phyloP scores from a whole-genome alignment of 345 rosid species.

The Chamaenerion angustifolium region DNA sequence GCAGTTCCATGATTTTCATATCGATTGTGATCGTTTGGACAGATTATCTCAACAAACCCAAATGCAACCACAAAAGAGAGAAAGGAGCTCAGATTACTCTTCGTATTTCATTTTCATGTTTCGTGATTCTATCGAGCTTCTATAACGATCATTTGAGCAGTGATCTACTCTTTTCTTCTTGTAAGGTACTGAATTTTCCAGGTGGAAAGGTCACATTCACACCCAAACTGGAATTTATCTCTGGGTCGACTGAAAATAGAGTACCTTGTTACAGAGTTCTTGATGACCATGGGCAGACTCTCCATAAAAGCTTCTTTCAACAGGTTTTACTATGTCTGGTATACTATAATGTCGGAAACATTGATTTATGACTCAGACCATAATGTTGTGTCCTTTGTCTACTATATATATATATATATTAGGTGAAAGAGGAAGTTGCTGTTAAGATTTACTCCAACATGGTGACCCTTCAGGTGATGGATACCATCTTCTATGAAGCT shows the following conservation, averaged over 20 bases:
- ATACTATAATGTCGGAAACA: neutral
- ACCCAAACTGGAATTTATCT: slow-evolving; percentile 34
- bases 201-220: slow-evolving; percentile 58
- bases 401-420: neutral
- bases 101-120: too few species aligned
- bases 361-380: neutral
- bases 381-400: neutral
- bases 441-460: slow-evolving; percentile 47
- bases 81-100: too few species aligned
- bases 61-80: too few species aligned
- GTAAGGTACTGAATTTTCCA: slow-evolving; percentile 50
- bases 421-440: slow-evolving; percentile 54
- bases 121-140: too few species aligned
- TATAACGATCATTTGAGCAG: neutral
- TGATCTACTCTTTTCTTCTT: neutral
- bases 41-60: too few species aligned
- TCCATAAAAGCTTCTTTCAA: slow-evolving; percentile 10
- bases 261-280: slow-evolving; percentile 60
- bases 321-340: slow-evolving; percentile 24
- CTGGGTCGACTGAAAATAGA: slow-evolving; percentile 23
- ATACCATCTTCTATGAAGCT: slow-evolving; percentile 55
- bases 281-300: slow-evolving; percentile 25
- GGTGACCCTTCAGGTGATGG: slow-evolving; percentile 73
- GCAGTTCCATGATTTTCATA: too few species aligned
- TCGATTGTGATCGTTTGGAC: too few species aligned